Percentiles rank a stretch among this genome's conserved stretches.
phyloP scores from a whole-genome alignment of 164 flowering plant genomes.

The Warburgia ugandensis region DNA sequence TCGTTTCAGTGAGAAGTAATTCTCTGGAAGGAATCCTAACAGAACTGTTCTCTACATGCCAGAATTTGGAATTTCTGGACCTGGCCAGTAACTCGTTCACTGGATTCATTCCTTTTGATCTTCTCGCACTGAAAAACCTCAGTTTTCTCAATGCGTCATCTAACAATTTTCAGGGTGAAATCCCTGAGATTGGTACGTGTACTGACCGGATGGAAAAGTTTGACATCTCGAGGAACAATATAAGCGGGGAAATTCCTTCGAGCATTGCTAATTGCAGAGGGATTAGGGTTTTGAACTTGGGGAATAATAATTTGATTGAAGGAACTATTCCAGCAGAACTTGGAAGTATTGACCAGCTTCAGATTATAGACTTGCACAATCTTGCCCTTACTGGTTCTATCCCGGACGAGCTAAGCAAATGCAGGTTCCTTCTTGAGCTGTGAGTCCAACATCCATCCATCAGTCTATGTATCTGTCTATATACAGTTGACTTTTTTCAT shows the following conservation, averaged over 20 bases:
- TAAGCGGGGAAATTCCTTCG: conserved; percentile 54
- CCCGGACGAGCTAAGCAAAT: conserved; percentile 51
- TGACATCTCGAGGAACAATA: conserved; percentile 60
- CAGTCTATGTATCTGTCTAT: conserved; percentile 1
- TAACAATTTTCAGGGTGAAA: conserved; percentile 57
- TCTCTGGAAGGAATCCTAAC: conserved; percentile 42
- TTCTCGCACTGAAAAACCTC: conserved; percentile 42
- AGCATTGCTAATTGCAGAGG: conserved; percentile 49
- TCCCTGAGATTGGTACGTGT: conserved; percentile 42
- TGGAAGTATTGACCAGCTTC: conserved; percentile 63
- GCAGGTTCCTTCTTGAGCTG: conserved; percentile 80
- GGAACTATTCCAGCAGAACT: conserved; percentile 61
- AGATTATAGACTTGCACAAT: conserved; percentile 72
- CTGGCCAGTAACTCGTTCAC: conserved; percentile 63
- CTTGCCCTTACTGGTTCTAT: conserved; percentile 63
- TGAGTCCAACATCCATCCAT: conserved; percentile 38
- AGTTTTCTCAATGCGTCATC: conserved; percentile 63
- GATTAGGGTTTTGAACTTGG: conserved; percentile 55
- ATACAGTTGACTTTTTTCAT: conserved; percentile 4
- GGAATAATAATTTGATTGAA: conserved; percentile 51
- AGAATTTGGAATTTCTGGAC: conserved; percentile 64
- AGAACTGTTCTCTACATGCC: conserved; percentile 39
- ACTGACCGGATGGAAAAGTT: conserved; percentile 39
- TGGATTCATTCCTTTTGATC: conserved; percentile 59
- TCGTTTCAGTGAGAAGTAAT: conserved; percentile 68